Conservation (phyloP, 2,329 filamentous ascomycete species). For the Diaporthe sp. region DNA sequence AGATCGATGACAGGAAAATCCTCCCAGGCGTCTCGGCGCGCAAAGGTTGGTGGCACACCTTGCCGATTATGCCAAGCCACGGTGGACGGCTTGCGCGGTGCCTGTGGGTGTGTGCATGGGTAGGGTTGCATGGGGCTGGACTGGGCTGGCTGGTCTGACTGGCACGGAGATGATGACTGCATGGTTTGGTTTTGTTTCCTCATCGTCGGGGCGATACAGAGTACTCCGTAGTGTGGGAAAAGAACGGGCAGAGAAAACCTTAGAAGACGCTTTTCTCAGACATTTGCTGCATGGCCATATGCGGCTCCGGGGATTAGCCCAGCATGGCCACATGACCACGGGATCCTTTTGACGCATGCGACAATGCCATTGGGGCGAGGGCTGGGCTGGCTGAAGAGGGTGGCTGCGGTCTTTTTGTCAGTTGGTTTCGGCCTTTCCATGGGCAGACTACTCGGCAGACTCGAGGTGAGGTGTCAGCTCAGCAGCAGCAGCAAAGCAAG, state of each 20-base stretch:
- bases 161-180: slow-evolving; percentile 21
- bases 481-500: background rate
- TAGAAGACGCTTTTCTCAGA: background rate
- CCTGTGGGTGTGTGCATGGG: background rate
- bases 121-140: background rate
- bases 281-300: background rate
- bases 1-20: slow-evolving; percentile 24
- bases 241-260: background rate
- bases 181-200: background rate
- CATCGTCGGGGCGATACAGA: background rate
- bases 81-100: background rate
- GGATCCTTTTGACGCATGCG: slow-evolving; percentile 23
- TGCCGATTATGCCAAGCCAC: slow-evolving; percentile 15
- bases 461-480: background rate
- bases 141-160: slow-evolving; percentile 4
- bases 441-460: background rate
- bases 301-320: slow-evolving; percentile 22
- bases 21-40: slow-evolving; percentile 15
- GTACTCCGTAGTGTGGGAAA: too few species aligned
- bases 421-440: slow-evolving; percentile 16
- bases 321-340: slow-evolving; percentile 16
- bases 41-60: background rate
- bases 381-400: background rate
- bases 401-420: slow-evolving; percentile 6
- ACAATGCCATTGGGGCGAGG: slow-evolving; percentile 24